These are phyloP conservation scores for Hibiscus trionum DNA, from an alignment of 345 rosid species.

Conservation along the genomic window DNA sequence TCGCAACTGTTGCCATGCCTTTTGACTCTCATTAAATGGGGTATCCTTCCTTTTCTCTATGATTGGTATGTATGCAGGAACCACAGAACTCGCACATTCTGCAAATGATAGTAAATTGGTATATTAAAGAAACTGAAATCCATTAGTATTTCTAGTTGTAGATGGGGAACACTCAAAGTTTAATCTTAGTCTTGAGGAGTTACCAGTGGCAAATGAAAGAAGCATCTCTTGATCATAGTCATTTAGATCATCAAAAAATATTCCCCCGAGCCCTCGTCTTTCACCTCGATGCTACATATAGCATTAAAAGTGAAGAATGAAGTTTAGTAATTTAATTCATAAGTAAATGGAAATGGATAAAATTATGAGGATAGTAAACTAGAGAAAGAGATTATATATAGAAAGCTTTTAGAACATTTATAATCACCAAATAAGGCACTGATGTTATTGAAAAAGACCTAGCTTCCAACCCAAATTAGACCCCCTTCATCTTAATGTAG, in stretches of 20 bases:
- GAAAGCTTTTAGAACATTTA: neutral
- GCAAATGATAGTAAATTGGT: conserved; percentile 16
- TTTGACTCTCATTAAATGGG: conserved; percentile 66
- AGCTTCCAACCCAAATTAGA: neutral
- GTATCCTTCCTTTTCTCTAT: conserved; percentile 75
- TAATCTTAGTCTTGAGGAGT: neutral
- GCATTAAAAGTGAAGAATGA: neutral
- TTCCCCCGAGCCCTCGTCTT: conserved; percentile 96
- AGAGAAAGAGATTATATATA: neutral
- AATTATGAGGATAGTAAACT: neutral
- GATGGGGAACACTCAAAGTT: neutral
- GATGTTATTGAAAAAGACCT: neutral
- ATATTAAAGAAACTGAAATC: neutral
- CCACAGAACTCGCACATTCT: conserved; percentile 92
- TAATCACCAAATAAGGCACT: neutral
- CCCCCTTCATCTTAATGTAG: neutral
- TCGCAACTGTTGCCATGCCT: conserved; percentile 96
- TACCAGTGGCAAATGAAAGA: conserved; percentile 90
- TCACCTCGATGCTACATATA: conserved; percentile 80
- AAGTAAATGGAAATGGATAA: neutral
- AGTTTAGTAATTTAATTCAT: neutral
- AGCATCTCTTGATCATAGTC: conserved; percentile 94
- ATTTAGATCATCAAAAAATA: conserved; percentile 94
- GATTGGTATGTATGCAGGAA: conserved; percentile 91
- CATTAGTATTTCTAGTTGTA: neutral